Conservation (phyloP, 2,329 filamentous ascomycete genomes). For the Neospermospora avenae region DNA sequence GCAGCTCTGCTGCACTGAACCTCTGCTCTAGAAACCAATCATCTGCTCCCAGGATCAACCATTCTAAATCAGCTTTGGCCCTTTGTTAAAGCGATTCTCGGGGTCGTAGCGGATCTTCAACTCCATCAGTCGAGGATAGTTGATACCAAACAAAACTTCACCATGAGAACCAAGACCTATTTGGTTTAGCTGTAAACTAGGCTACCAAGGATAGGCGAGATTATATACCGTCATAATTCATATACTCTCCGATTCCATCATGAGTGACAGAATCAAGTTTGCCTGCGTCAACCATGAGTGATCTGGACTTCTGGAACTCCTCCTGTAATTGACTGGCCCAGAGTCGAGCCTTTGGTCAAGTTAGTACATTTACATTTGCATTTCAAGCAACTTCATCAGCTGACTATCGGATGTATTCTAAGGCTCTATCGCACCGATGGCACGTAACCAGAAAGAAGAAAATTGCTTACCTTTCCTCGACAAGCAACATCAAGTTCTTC, state of each 20-base stretch:
- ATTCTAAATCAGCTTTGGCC: not conserved
- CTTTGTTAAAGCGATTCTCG: slow-evolving; percentile 41
- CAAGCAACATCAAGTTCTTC: slow-evolving; percentile 8
- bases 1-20: too few species aligned
- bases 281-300: not conserved
- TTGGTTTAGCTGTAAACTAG: too few species aligned
- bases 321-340: slow-evolving; percentile 6
- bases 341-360: slow-evolving; percentile 11
- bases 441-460: too few species aligned
- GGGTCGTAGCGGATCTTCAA: slow-evolving; percentile 47
- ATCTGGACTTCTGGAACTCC: slow-evolving; percentile 7
- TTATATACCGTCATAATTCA: slow-evolving; percentile 26
- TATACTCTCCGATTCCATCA: slow-evolving; percentile 23
- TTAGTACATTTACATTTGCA: not conserved
- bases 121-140: slow-evolving; percentile 39
- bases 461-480: slow-evolving; percentile 8
- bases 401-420: too few species aligned
- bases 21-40: too few species aligned
- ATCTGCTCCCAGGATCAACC: not conserved
- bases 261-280: slow-evolving; percentile 8
- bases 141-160: slow-evolving; percentile 40
- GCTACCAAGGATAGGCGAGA: too few species aligned
- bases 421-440: too few species aligned
- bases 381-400: too few species aligned
- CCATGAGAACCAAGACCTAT: slow-evolving; percentile 18